Evolutionary conservation across 2,329 filamentous ascomycete species (phyloP).

Genomic region (Colletotrichum godetiae): DNA sequence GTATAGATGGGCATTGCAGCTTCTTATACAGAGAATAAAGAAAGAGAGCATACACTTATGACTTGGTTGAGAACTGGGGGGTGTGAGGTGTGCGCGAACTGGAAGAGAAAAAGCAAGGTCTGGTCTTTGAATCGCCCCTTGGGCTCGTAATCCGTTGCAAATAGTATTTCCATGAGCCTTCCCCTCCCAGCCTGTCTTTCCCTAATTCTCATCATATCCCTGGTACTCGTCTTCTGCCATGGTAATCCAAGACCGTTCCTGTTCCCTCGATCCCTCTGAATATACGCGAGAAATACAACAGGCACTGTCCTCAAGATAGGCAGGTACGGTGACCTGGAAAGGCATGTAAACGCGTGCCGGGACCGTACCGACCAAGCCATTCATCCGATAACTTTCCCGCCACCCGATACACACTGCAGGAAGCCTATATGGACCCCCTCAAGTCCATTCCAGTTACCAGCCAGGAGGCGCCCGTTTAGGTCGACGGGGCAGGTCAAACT

Average conservation of each 20-base stretch:
- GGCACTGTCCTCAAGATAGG: no score
- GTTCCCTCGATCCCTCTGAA: neutral
- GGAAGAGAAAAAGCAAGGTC: conserved; percentile 19
- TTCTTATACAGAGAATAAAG: no score
- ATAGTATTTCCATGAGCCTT: neutral
- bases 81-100: neutral
- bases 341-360: no score
- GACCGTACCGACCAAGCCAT: no score
- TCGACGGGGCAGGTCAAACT: no score
- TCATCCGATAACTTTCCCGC: no score
- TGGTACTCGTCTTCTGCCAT: neutral
- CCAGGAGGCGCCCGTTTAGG: no score
- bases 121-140: conserved; percentile 23
- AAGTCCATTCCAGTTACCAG: no score
- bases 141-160: conserved; percentile 4
- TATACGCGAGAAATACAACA: no score
- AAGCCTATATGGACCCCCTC: no score
- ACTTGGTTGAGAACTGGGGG: neutral
- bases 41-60: neutral
- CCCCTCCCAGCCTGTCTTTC: neutral
- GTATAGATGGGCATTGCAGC: neutral
- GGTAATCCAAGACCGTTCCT: neutral
- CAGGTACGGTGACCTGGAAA: no score
- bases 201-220: neutral
- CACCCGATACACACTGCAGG: no score